Evolutionary conservation across 257 asterid species (phyloP), one percentile per base, ranked within the genome.

Genomic region (Nicotiana undulata): DNA sequence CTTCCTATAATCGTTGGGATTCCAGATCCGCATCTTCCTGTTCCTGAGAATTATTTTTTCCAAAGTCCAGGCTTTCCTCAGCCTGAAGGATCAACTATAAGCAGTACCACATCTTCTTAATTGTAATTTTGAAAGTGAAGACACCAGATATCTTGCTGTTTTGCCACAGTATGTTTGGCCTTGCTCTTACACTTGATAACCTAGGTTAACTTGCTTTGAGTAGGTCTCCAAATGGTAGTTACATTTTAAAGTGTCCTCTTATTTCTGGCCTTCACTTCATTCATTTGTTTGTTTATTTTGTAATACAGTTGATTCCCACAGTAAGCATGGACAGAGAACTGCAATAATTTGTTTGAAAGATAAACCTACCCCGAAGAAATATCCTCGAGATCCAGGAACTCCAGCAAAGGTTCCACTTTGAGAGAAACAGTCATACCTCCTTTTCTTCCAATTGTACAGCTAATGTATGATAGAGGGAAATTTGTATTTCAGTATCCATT

Each of bases 281-380:
- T 63, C 31, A 72, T 22, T 51, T 53, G 28, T 9, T 56, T 75
- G 26, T 78, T 24, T 76, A 8, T 56, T 58, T 46, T 40, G 82
- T 81, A 79, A 84, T 88, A 75, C 90, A 92, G 97, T 95, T 89
- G 95, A 93, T 81, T 95, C 99, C 46, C 96, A 87, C 85, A 93
- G 97, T 88, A 91, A 90, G 84, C 82, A 88, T 82, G 98, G 98
- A 82, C 98, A 90, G 87, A 88, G 99, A 90, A 95, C 97, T 17
- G 97, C 93, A 59, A 81, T 95, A 34, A 68, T 95, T 81, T 95
- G 98, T 70, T 88, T 84, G 61, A 95, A 95, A 90, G 91, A 85
- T 58, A 60, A 88, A 76, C 83, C 89, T n/a, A 95, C 97, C 81
- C 98, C 99, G 10, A 91, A 84, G 84, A 95, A 85, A 85, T 95